phyloP scores from a whole-genome alignment of 805 yeast genomes.

The Spathaspora hagerdaliae region DNA sequence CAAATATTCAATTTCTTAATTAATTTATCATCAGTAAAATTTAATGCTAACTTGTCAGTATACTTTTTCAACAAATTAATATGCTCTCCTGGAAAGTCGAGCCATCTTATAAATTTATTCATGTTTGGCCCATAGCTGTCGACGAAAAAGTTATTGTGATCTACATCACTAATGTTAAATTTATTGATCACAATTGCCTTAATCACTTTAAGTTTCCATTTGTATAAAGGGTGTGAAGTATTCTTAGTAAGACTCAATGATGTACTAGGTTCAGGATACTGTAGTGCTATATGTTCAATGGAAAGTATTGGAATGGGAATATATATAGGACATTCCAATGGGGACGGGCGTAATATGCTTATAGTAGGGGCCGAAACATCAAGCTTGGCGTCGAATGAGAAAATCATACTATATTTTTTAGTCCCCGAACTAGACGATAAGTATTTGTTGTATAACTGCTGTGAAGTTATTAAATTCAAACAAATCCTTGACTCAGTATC shows the following conservation, averaged over 20 bases:
- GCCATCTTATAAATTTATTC: conserved; percentile 22
- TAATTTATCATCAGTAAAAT: conserved; percentile 22
- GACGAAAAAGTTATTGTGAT: conserved; percentile 16
- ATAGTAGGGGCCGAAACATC: conserved; percentile 33
- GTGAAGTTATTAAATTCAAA: conserved; percentile 26
- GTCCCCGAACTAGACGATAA: conserved; percentile 13
- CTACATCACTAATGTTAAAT: conserved; percentile 13
- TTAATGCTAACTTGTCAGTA: conserved; percentile 14
- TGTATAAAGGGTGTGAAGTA: conserved; percentile 16
- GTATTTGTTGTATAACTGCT: conserved; percentile 31
- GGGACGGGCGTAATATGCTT: conserved; percentile 24
- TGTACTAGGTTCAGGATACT: conserved; percentile 18
- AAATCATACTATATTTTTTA: conserved; percentile 23
- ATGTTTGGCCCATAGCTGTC: conserved; percentile 26
- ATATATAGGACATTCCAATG: conserved; percentile 25
- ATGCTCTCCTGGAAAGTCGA: conserved; percentile 10
- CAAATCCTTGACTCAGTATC: conserved; percentile 12
- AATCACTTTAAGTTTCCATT: conserved; percentile 30
- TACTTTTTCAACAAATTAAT: conserved; percentile 15
- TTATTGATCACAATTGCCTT: conserved; percentile 28
- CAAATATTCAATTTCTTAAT: conserved; percentile 13
- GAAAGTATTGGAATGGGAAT: conserved; percentile 34
- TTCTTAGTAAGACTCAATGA: conserved; percentile 11
- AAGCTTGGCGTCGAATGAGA: conserved; percentile 33
- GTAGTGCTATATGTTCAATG: conserved; percentile 24